Evolutionary conservation across 2,329 filamentous ascomycete species (phyloP), one percentile per base, ranked within the genome.

Genomic region (Orbilia oligospora): DNA sequence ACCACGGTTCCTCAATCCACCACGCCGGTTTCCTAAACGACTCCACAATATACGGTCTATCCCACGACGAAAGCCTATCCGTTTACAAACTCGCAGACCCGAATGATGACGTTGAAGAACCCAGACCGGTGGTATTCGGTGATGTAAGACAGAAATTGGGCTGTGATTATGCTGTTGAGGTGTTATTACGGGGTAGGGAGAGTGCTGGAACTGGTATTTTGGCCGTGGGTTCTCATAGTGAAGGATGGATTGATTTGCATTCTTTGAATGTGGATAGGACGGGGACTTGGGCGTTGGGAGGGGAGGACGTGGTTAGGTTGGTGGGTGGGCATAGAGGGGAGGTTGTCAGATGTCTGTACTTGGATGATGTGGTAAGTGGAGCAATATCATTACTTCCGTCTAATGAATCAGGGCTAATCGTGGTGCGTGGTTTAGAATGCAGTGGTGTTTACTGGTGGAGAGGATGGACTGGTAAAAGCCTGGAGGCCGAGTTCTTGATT

Each of bases 1-100:
- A 95, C 84, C 91, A 93, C 83, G 88, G 89, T 44, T 89, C 90
- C 38, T 93, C 92, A 0, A 89, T 95, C 80, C 92, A 93, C 83
- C 91, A 89, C 81, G 90, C 92, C 14, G 91, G 90, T 4, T 94
- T 94, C 85, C 86, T 95, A 18, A 51, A 44, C 20, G 84, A 86
- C 16, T 88, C 87, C 4, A 88, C 91, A 82, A 88, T 94, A 36
- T 93, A 90, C 80, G 91, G 91, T 3, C 85, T 94, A 9, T 93
- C 91, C 0, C 92, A 93, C 75, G 93, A 95, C 83, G 93, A 96
- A 85, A 90, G 89, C 75, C 88, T 94, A 80, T 90, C 91, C 18
- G 87, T 94, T 72, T 93, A 94, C 83, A 88, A 91, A 79, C 85
- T 92, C 70, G 88, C 90, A 58, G 91, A 91, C 80, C 88, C 88